phyloP scores from a whole-genome alignment of 1,284 basidiomycete species.

The Taiwanofungus camphoratus region DNA sequence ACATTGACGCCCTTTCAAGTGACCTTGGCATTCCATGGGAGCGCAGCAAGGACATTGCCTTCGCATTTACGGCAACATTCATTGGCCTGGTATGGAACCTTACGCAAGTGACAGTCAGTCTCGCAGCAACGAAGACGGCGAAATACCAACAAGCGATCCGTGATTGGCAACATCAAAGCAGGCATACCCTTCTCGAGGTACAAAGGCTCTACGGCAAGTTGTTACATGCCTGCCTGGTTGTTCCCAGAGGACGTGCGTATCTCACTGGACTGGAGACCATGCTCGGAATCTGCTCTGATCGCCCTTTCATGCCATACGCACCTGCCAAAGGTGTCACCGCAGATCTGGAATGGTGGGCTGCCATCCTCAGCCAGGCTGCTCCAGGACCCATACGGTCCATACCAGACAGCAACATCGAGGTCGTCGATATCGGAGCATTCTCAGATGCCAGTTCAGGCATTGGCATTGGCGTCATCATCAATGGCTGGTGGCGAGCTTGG shows the following conservation, averaged over 20 bases:
- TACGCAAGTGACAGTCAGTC: constrained; percentile 9
- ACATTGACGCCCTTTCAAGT: constrained; percentile 16
- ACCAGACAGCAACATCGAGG: constrained; percentile 14
- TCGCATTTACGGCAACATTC: constrained; percentile 11
- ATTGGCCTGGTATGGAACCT: constrained; percentile 24
- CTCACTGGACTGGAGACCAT: constrained; percentile 35
- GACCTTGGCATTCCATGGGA: constrained; percentile 23
- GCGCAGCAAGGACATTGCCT: constrained; percentile 16
- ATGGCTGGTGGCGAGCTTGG: constrained; percentile 31
- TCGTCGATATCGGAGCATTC: constrained; percentile 29
- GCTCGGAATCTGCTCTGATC: constrained; percentile 13
- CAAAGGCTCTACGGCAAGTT: constrained; percentile 23
- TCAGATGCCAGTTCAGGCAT: constrained; percentile 38
- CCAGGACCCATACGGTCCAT: constrained; percentile 18
- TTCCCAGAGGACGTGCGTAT: constrained; percentile 41
- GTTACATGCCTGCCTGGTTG: constrained; percentile 29
- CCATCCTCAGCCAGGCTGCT: constrained; percentile 17
- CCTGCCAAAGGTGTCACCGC: constrained; percentile 14
- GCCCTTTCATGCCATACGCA: constrained; percentile 24
- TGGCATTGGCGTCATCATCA: constrained; percentile 34
- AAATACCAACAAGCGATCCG: constrained; percentile 19
- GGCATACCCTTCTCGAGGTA: constrained; percentile 12
- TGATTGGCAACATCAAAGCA: constrained; percentile 4
- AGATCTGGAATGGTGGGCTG: constrained; percentile 37
- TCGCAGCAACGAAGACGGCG: constrained; percentile 11